Conservation (phyloP, 805 yeast genomes). For the Saccharomyces jurei region DNA sequence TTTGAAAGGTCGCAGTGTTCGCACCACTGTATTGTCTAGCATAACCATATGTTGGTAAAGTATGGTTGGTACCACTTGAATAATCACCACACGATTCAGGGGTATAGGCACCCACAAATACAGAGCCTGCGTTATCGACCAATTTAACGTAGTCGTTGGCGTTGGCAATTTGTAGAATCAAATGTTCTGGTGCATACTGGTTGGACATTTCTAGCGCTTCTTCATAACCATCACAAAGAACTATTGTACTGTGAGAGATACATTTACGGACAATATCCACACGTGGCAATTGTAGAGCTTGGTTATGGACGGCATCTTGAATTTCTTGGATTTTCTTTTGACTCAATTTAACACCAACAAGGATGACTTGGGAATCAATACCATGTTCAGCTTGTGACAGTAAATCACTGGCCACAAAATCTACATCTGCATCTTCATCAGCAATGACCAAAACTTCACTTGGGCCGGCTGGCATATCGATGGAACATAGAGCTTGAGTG, state of each 20-base stretch:
- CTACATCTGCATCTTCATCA: slow-evolving; percentile 81
- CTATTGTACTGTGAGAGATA: slow-evolving; percentile 81
- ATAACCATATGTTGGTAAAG: slow-evolving; percentile 96
- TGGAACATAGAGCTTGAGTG: slow-evolving; percentile 87
- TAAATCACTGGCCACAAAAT: slow-evolving; percentile 93
- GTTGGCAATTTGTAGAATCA: slow-evolving; percentile 79
- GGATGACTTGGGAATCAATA: slow-evolving; percentile 91
- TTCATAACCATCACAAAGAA: slow-evolving; percentile 58
- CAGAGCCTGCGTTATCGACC: slow-evolving; percentile 91
- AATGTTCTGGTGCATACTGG: slow-evolving; percentile 94
- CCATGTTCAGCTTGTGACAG: slow-evolving; percentile 99
- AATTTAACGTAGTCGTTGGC: slow-evolving; percentile 64
- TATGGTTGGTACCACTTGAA: slow-evolving; percentile 96
- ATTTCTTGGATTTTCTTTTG: slow-evolving; percentile 53
- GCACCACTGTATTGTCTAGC: slow-evolving; percentile 97
- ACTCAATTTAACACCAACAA: slow-evolving; percentile 71
- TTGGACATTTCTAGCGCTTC: slow-evolving; percentile 86
- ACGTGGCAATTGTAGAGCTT: slow-evolving; percentile 80
- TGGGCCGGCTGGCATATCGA: slow-evolving; percentile 99
- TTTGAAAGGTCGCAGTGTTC: slow-evolving; percentile 91
- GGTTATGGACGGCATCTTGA: slow-evolving; percentile 76
- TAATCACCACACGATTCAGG: slow-evolving; percentile 99
- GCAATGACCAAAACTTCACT: slow-evolving; percentile 96
- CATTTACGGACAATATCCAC: slow-evolving; percentile 88
- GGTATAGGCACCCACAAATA: slow-evolving; percentile 90